A percentile compares a stretch with the other conserved stretches of the same genome.
These are phyloP conservation scores for Fusarium agapanthi DNA, from an alignment of 2,329 filamentous ascomycete genomes.

Conservation along the genomic window DNA sequence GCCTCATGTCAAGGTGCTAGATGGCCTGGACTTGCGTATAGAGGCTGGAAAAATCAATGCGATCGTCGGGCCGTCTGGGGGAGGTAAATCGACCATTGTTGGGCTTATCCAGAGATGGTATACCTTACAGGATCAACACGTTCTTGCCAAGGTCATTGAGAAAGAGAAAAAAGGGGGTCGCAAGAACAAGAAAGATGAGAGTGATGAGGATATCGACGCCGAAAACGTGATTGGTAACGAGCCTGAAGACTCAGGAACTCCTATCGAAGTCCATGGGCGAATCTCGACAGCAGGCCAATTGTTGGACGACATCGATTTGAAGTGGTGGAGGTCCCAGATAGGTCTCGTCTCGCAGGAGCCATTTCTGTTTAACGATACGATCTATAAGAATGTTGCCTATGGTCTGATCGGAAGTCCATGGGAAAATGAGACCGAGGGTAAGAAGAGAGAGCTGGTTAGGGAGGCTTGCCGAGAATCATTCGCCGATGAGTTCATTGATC, in stretches of 20 bases:
- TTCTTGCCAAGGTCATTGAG: slow-evolving; percentile 60
- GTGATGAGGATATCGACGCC: slow-evolving; percentile 42
- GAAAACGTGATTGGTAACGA: slow-evolving; percentile 44
- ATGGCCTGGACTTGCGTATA: slow-evolving; percentile 66
- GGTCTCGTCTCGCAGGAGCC: slow-evolving; percentile 75
- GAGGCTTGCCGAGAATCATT: slow-evolving; percentile 74
- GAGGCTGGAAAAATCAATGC: slow-evolving; percentile 74
- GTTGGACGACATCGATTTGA: slow-evolving; percentile 67
- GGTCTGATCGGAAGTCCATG: slow-evolving; percentile 64
- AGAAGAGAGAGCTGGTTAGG: slow-evolving; percentile 67
- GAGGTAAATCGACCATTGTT: slow-evolving; percentile 78
- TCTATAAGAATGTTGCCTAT: slow-evolving; percentile 69
- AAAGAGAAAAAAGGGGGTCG: slow-evolving; percentile 57
- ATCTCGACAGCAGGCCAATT: slow-evolving; percentile 63
- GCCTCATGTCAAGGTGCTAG: slow-evolving; percentile 70
- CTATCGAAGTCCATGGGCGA: slow-evolving; percentile 54
- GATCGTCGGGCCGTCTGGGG: slow-evolving; percentile 77
- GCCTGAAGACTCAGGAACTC: slow-evolving; percentile 51
- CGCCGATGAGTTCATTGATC: slow-evolving; percentile 74
- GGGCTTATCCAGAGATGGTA: slow-evolving; percentile 79
- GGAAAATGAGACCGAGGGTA: slow-evolving; percentile 62
- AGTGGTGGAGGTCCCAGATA: slow-evolving; percentile 70
- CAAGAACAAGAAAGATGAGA: slow-evolving; percentile 50
- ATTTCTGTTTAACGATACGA: slow-evolving; percentile 72
- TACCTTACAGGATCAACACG: slow-evolving; percentile 62